Percentiles rank a stretch among this genome's conserved stretches.
Evolutionary conservation across 495 filamentous ascomycete genomes (phyloP).

Genomic region (Tuber indicum): DNA sequence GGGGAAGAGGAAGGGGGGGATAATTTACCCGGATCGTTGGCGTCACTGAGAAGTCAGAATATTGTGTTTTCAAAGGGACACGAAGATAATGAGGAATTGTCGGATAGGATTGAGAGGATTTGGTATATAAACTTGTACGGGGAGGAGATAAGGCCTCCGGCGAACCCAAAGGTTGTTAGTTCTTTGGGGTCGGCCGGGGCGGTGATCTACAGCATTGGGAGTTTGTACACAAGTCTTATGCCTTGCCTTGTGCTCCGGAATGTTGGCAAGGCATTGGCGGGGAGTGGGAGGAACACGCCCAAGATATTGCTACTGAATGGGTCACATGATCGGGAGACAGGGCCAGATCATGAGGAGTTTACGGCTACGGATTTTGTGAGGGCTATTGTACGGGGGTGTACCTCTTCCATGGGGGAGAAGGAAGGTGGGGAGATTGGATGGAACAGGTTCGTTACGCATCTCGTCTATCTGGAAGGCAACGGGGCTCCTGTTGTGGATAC

Average conservation of each 20-base stretch:
- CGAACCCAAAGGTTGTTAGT: conserved; percentile 70
- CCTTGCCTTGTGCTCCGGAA: conserved; percentile 65
- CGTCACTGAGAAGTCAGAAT: conserved; percentile 68
- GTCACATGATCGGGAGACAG: conserved; percentile 77
- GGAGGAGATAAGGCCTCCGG: conserved; percentile 70
- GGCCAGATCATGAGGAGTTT: conserved; percentile 54
- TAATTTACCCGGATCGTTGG: conserved; percentile 76
- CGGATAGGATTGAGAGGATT: conserved; percentile 68
- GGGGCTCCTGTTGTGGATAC: conserved; percentile 66
- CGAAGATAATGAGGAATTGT: conserved; percentile 59
- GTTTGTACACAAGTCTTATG: conserved; percentile 71
- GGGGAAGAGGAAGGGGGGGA: conserved; percentile 59
- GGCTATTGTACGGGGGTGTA: conserved; percentile 65
- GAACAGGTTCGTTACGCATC: conserved; percentile 67
- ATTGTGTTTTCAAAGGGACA: conserved; percentile 66
- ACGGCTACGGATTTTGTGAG: conserved; percentile 69
- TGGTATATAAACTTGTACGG: conserved; percentile 99
- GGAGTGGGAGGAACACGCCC: conserved; percentile 42
- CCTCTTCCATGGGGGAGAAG: conserved; percentile 45
- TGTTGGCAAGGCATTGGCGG: conserved; percentile 53
- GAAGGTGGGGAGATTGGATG: conserved; percentile 34
- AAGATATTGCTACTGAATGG: conserved; percentile 87
- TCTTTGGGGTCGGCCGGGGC: conserved; percentile 57
- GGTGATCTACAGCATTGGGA: conserved; percentile 85
- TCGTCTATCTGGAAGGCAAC: conserved; percentile 70